phyloP scores from a whole-genome alignment of 1,284 basidiomycete genomes.

The Ustilago lituana region DNA sequence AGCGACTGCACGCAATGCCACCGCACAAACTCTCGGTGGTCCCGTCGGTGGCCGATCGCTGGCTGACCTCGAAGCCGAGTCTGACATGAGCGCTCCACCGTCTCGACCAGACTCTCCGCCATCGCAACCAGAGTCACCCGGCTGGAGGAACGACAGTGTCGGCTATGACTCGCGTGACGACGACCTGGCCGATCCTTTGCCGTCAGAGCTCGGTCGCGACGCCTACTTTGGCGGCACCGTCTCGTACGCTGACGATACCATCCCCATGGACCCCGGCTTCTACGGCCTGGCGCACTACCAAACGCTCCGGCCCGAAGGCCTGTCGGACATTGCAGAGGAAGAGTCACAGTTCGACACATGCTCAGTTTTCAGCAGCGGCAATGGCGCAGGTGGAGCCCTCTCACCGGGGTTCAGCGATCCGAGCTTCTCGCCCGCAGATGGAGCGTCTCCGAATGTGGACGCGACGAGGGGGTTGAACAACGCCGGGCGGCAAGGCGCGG shows the following conservation, averaged over 20 bases:
- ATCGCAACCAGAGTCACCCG: slow-evolving; percentile 27
- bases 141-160: slow-evolving; percentile 6
- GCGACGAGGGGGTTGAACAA: slow-evolving; percentile 13
- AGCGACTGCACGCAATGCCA: background rate
- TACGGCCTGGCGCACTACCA: slow-evolving; percentile 52
- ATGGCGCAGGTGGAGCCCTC: slow-evolving; percentile 13
- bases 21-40: slow-evolving; percentile 1
- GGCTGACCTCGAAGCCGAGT: slow-evolving; percentile 39
- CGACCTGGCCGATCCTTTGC: slow-evolving; percentile 18
- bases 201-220: slow-evolving; percentile 28
- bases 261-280: slow-evolving; percentile 45
- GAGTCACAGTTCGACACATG: slow-evolving; percentile 43
- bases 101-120: slow-evolving; percentile 33
- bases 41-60: slow-evolving; percentile 19
- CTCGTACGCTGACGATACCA: slow-evolving; percentile 39
- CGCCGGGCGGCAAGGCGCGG: slow-evolving; percentile 11
- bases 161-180: slow-evolving; percentile 23
- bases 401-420: slow-evolving; percentile 18
- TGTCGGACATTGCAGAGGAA: slow-evolving; percentile 60
- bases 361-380: slow-evolving; percentile 36
- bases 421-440: slow-evolving; percentile 19
- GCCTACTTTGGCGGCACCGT: slow-evolving; percentile 25
- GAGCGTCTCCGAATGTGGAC: slow-evolving; percentile 10
- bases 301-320: slow-evolving; percentile 47
- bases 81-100: slow-evolving; percentile 21